These are phyloP conservation scores for Petunia axillaris DNA, from an alignment of 257 asterid species.

Conservation along the genomic window DNA sequence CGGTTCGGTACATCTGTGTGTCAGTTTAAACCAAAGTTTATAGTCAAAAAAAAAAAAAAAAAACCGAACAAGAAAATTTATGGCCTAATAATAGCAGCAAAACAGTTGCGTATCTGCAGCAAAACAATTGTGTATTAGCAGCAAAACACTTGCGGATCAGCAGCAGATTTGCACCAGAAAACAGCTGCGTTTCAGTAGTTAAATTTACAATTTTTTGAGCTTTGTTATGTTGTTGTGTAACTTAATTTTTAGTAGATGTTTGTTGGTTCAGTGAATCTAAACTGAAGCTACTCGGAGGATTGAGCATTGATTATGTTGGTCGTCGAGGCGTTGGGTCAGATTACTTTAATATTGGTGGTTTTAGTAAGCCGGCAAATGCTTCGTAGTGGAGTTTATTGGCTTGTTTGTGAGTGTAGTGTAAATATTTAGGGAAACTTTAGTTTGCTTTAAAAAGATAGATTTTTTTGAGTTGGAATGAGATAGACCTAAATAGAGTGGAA, in stretches of 20 bases:
- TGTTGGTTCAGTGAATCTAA: background rate
- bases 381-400: background rate
- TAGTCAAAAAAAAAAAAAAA: no score
- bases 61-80: no score
- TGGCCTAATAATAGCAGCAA: no score
- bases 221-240: background rate
- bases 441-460: background rate
- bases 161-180: no score
- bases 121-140: no score
- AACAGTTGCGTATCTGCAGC: no score
- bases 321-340: background rate
- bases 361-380: no score
- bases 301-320: background rate
- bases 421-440: background rate
- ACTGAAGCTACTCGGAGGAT: slow-evolving; percentile 16
- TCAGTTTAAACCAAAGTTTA: no score
- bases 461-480: background rate
- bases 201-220: background rate
- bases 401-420: background rate
- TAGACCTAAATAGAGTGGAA: slow-evolving; percentile 8
- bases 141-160: no score
- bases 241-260: slow-evolving; percentile 1
- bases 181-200: no score
- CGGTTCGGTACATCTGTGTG: no score
- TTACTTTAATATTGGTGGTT: background rate